These are phyloP conservation scores for Geosmithia flava DNA, from an alignment of 2,329 filamentous ascomycete genomes.

Conservation along the genomic window DNA sequence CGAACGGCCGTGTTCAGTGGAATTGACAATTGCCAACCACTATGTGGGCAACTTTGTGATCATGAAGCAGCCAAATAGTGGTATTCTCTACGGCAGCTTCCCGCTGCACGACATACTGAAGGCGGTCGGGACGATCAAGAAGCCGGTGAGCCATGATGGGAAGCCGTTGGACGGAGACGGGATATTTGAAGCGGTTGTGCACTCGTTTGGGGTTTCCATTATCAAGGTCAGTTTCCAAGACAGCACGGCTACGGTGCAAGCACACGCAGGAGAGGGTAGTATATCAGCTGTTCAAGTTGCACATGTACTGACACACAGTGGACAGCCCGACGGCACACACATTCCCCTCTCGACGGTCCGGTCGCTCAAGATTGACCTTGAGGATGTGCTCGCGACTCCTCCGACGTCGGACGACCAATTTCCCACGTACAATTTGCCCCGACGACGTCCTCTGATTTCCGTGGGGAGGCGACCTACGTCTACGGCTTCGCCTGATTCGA, in stretches of 20 bases:
- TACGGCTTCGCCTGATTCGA: background rate
- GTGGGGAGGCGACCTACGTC: background rate
- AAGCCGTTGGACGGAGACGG: slow-evolving; percentile 4
- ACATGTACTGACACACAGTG: background rate
- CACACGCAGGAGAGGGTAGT: background rate
- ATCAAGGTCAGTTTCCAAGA: slow-evolving; percentile 12
- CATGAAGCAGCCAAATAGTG: slow-evolving; percentile 20
- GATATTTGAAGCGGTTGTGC: slow-evolving; percentile 11
- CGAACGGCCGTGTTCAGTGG: slow-evolving; percentile 20
- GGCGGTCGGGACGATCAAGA: slow-evolving; percentile 52
- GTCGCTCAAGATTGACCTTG: slow-evolving; percentile 3
- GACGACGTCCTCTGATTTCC: background rate
- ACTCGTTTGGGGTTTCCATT: slow-evolving; percentile 18
- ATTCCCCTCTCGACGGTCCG: background rate
- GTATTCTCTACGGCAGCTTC: slow-evolving; percentile 17
- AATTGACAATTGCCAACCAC: slow-evolving; percentile 18
- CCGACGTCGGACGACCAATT: background rate
- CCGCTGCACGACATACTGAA: slow-evolving; percentile 28
- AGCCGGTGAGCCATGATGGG: slow-evolving; percentile 1
- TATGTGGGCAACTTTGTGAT: slow-evolving; percentile 20
- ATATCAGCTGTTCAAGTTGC: background rate
- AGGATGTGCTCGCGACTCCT: background rate
- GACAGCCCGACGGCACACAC: background rate
- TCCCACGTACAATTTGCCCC: background rate
- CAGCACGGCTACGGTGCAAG: background rate